A percentile compares a stretch with the other conserved stretches of the same genome.
Conservation (phyloP, 1,284 basidiomycete species). For the Ganoderma meredithae region DNA sequence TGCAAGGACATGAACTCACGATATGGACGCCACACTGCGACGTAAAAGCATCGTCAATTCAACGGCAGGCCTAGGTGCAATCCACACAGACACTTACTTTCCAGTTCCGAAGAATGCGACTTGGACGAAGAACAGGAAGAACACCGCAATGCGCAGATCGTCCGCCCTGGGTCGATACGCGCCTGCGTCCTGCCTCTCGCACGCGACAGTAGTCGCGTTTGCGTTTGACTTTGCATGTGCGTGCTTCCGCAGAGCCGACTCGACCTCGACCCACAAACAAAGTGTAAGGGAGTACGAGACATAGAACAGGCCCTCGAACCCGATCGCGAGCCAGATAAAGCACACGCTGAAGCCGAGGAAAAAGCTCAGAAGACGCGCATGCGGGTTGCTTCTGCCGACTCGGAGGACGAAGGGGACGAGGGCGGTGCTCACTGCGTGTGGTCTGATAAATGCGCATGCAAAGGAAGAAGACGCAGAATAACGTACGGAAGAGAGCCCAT, state of each 20-base stretch:
- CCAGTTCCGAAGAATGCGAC: conserved; percentile 90
- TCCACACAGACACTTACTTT: conserved; percentile 62
- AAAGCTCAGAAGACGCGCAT: conserved; percentile 61
- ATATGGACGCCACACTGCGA: conserved; percentile 84
- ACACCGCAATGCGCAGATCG: conserved; percentile 79
- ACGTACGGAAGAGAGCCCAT: conserved; percentile 74
- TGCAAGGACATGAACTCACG: conserved; percentile 53
- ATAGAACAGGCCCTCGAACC: conserved; percentile 86
- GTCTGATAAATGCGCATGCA: conserved; percentile 15
- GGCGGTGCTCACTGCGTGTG: conserved; percentile 52
- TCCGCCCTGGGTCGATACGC: conserved; percentile 61
- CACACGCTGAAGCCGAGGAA: conserved; percentile 80
- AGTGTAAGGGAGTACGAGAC: conserved; percentile 71
- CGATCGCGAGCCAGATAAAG: conserved; percentile 85
- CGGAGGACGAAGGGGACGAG: conserved; percentile 56
- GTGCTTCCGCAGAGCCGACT: conserved; percentile 51
- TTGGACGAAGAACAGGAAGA: conserved; percentile 90
- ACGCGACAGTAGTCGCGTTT: neutral
- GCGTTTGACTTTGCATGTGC: neutral
- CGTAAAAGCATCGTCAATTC: conserved; percentile 15
- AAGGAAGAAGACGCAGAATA: conserved; percentile 4
- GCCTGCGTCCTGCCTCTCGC: conserved; percentile 22
- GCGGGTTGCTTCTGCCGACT: conserved; percentile 45
- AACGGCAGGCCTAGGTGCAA: too few species aligned
- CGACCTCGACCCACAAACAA: conserved; percentile 76